These are phyloP conservation scores for Cicer cuneatum DNA, from an alignment of 306 rosid genomes.

Conservation along the genomic window DNA sequence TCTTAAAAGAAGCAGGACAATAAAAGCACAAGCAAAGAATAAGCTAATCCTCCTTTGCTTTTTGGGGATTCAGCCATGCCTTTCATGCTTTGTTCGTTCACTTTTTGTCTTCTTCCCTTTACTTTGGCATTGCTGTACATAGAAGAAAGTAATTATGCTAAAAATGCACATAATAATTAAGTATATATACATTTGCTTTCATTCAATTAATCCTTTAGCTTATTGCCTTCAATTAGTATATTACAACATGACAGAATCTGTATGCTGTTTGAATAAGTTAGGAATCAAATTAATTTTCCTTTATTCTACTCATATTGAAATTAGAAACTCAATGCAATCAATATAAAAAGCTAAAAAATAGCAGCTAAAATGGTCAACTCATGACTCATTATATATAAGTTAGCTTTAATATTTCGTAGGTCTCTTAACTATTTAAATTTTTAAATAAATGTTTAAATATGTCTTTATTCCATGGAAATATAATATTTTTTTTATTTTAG, in stretches of 20 bases:
- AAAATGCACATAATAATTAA: constrained; percentile 20
- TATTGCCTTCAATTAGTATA: background rate
- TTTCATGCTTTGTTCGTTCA: constrained; percentile 1
- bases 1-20: constrained; percentile 33
- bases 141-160: constrained; percentile 56
- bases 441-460: too few relatives aligned
- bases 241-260: constrained; percentile 34
- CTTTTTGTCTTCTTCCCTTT: constrained; percentile 29
- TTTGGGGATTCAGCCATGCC: constrained; percentile 40
- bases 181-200: background rate
- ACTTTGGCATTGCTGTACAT: constrained; percentile 48
- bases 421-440: too few relatives aligned
- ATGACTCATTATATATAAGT: too few relatives aligned
- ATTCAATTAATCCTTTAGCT: background rate
- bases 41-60: constrained; percentile 36
- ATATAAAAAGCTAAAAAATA: background rate
- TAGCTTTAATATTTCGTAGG: too few relatives aligned
- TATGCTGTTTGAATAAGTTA: constrained; percentile 37
- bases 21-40: constrained; percentile 50
- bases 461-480: too few relatives aligned
- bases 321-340: background rate
- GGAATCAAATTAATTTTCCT: constrained; percentile 26
- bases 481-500: too few relatives aligned
- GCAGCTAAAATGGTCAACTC: background rate
- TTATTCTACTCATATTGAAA: background rate